A percentile compares a stretch with the other conserved stretches of the same genome.
Evolutionary conservation across 2,329 filamentous ascomycete species (phyloP).

Genomic region (Aureobasidium uvarum): DNA sequence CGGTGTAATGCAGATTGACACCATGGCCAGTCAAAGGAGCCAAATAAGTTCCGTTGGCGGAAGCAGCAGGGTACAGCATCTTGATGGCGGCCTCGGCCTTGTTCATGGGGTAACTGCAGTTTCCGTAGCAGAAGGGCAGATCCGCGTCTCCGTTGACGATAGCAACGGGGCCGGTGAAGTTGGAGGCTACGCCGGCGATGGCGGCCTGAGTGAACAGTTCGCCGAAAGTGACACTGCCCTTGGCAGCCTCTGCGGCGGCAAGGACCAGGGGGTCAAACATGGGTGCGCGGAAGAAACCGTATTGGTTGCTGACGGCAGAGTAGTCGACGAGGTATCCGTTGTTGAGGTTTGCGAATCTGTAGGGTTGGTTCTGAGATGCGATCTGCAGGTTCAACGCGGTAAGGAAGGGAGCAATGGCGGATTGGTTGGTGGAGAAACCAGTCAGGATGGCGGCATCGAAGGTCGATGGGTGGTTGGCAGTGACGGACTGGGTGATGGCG

Average conservation of each 20-base stretch:
- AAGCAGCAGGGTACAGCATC: constrained; percentile 31
- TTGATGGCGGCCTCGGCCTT: constrained; percentile 30
- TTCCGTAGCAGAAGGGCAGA: constrained; percentile 37
- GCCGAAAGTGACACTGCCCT: constrained; percentile 36
- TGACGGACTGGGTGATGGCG: constrained; percentile 52
- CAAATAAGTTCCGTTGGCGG: constrained; percentile 32
- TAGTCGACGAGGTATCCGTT: constrained; percentile 36
- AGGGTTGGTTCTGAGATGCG: constrained; percentile 34
- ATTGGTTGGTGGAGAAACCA: constrained; percentile 38
- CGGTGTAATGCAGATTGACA: constrained; percentile 38
- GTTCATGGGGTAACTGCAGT: constrained; percentile 35
- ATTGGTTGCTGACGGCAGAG: constrained; percentile 34
- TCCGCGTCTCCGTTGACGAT: constrained; percentile 37
- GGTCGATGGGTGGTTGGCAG: constrained; percentile 52
- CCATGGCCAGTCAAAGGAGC: constrained; percentile 35
- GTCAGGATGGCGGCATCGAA: constrained; percentile 46
- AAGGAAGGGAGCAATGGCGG: constrained; percentile 32
- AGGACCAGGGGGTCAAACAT: constrained; percentile 36
- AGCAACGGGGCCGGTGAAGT: constrained; percentile 35
- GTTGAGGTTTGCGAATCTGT: constrained; percentile 35
- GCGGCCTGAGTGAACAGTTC: constrained; percentile 35
- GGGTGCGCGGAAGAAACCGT: constrained; percentile 37
- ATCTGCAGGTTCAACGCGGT: constrained; percentile 35
- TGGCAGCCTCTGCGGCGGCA: constrained; percentile 33
- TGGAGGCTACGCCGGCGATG: constrained; percentile 27